Evolutionary conservation across 2,329 filamentous ascomycete species (phyloP).

Genomic region (Trichoderma brevicompactum): DNA sequence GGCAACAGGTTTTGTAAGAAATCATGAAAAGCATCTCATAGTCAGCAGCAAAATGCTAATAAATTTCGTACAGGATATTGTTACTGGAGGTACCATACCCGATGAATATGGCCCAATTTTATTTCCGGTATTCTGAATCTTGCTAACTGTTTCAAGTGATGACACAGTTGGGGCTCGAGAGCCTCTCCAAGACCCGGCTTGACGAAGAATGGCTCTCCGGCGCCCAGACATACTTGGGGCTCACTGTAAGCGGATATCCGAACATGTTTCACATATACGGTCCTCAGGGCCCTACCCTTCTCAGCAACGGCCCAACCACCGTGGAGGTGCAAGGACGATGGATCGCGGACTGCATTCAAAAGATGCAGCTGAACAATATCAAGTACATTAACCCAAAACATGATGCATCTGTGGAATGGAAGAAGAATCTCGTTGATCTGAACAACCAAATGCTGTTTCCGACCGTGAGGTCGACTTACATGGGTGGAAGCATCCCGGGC

Average conservation of each 20-base stretch:
- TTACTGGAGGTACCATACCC: conserved; percentile 6
- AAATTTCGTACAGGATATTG: not conserved
- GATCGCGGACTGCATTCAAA: conserved; percentile 56
- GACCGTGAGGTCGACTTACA: conserved; percentile 55
- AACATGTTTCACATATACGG: conserved; percentile 61
- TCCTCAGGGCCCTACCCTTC: conserved; percentile 58
- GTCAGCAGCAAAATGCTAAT: not conserved
- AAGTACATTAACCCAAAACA: conserved; percentile 55
- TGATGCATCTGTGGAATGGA: conserved; percentile 55
- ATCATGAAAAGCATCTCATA: fast-evolving
- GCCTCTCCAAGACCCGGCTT: conserved; percentile 45
- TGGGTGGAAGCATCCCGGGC: conserved; percentile 59
- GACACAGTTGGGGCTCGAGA: conserved; percentile 51
- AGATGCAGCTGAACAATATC: conserved; percentile 51
- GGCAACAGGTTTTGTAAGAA: conserved; percentile 52
- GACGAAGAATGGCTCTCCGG: conserved; percentile 49
- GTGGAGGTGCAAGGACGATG: conserved; percentile 61
- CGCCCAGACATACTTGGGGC: conserved; percentile 51
- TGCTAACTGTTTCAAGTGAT: conserved; percentile 40
- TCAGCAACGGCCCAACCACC: conserved; percentile 60
- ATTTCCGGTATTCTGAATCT: not conserved
- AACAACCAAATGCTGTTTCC: conserved; percentile 55
- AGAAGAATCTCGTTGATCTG: conserved; percentile 51
- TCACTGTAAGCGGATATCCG: conserved; percentile 49
- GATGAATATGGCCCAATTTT: too few relatives aligned